Base-by-base conservation (phyloP, 164 flowering plant genomes). In the Hamamelis virginiana region DNA sequence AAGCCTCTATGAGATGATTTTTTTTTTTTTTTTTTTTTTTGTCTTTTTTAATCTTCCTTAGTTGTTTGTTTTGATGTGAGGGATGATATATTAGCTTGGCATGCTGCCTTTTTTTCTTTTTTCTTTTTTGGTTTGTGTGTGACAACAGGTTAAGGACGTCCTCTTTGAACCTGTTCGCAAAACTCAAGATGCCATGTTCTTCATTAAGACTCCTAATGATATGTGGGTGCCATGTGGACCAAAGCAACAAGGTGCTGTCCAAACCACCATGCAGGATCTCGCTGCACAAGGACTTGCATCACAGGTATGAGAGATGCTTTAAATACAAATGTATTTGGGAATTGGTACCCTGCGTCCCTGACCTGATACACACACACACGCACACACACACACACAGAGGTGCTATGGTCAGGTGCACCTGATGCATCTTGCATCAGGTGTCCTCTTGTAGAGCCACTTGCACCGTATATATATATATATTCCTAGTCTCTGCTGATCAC, bases 161-260 rank as follows among this genome's bases (percentile, higher is more conserved):
- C 89, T 95, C 19, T 95, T 92, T 76, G 97, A 95, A 76, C 98
- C 97, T 50, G 96, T 96, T 59, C 96, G 98, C 16, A 96, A 96
- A 81, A 93, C 99, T 23, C 97, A 96, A 75, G 99, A 96, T 83
- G 99, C 99, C 38, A 91, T 89, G 95, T 96, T 81, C 76, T 96
- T 96, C 60, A 50, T 81, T 26, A 83, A 87, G 81, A 83, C 82
- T 15, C 47, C 84, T 50, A 69, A 82, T 78, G 94, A 74, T 59
- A 80, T 77, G 86, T 93, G 97, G 98, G 67, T 90, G 33, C 99
- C 98, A 8, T 96, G 99, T 82, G 99, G 99, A 59, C 96, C 99
- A 45, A 96, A 87, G 83, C 94, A 91, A 62, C 84, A 72, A 1
- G 97, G 92, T 79, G 97, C 97, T 62, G 80, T 91, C 68, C 99